These are phyloP conservation scores for Filosporella fistucella DNA, from an alignment of 495 filamentous ascomycete genomes.

Conservation along the genomic window DNA sequence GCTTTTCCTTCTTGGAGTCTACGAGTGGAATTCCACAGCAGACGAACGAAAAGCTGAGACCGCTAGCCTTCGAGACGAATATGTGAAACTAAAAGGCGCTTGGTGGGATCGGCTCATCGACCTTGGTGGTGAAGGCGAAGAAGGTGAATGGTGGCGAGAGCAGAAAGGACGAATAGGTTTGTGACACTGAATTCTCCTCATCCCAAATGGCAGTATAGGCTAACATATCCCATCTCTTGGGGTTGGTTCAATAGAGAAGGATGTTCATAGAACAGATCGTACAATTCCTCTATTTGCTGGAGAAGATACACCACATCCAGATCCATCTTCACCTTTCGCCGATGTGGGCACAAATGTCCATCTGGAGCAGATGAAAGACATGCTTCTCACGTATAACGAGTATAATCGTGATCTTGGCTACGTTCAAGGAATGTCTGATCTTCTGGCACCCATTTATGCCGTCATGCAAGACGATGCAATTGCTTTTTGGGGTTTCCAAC, in stretches of 20 bases:
- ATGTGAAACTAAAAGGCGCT: conserved; percentile 84
- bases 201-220: conserved; percentile 8
- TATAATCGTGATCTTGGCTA: conserved; percentile 92
- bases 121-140: conserved; percentile 65
- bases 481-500: conserved; percentile 95
- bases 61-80: conserved; percentile 86
- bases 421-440: conserved; percentile 97
- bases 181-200: conserved; percentile 19
- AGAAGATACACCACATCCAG: conserved; percentile 96
- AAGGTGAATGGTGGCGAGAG: conserved; percentile 93
- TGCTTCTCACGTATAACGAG: conserved; percentile 97
- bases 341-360: conserved; percentile 92
- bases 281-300: conserved; percentile 89
- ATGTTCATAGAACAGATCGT: conserved; percentile 95
- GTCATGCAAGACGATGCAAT: conserved; percentile 95
- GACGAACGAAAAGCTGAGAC: conserved; percentile 77
- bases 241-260: conserved; percentile 70
- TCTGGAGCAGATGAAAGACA: conserved; percentile 97
- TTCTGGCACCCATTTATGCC: conserved; percentile 92
- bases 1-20: conserved; percentile 88
- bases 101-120: conserved; percentile 97
- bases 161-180: conserved; percentile 90
- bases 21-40: conserved; percentile 79
- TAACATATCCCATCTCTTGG: conserved; percentile 29
- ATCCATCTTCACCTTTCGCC: conserved; percentile 93